Percentiles rank a stretch among this genome's conserved stretches.
Evolutionary conservation across 495 filamentous ascomycete species (phyloP).

Genomic region (Trichocladium uniseriatum): DNA sequence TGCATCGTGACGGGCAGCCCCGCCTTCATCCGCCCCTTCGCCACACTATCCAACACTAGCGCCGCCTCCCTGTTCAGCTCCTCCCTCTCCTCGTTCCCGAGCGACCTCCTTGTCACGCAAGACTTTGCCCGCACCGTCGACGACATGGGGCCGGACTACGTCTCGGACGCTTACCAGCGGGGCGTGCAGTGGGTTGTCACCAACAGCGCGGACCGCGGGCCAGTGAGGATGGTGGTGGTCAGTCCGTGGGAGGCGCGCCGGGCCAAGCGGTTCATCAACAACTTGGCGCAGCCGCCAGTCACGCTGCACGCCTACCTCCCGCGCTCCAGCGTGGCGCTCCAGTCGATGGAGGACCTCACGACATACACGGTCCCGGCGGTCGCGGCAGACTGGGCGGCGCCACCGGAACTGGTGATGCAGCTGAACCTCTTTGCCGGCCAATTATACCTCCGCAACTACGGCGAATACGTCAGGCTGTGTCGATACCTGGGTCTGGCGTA

Average conservation of each 20-base stretch:
- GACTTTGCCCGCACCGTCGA: slow-evolving; percentile 50
- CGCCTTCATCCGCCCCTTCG: slow-evolving; percentile 43
- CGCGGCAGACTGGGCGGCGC: slow-evolving; percentile 3
- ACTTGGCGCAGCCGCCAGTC: slow-evolving; percentile 12
- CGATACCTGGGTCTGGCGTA: slow-evolving; percentile 42
- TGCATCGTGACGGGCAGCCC: slow-evolving; percentile 11
- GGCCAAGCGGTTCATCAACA: slow-evolving; percentile 29
- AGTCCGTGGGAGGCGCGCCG: slow-evolving; percentile 54
- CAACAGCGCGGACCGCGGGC: too few species aligned
- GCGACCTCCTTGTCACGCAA: slow-evolving; percentile 39
- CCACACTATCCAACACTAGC: slow-evolving; percentile 28
- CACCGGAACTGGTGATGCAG: slow-evolving; percentile 29
- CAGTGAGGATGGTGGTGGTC: slow-evolving; percentile 54
- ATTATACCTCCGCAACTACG: slow-evolving; percentile 47
- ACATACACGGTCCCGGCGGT: slow-evolving; percentile 32
- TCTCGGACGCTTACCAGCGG: slow-evolving; percentile 49
- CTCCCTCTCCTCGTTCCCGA: slow-evolving; percentile 25
- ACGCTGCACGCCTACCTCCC: slow-evolving; percentile 52
- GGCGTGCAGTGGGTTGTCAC: slow-evolving; percentile 53
- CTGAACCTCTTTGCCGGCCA: slow-evolving; percentile 62
- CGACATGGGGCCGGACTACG: too few species aligned
- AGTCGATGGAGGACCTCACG: slow-evolving; percentile 39
- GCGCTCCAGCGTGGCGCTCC: slow-evolving; percentile 35
- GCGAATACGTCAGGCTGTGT: slow-evolving; percentile 46
- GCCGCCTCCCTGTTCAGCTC: slow-evolving; percentile 22